Base-by-base conservation (phyloP, 2,329 filamentous ascomycete genomes). In the Penicillium sp. region DNA sequence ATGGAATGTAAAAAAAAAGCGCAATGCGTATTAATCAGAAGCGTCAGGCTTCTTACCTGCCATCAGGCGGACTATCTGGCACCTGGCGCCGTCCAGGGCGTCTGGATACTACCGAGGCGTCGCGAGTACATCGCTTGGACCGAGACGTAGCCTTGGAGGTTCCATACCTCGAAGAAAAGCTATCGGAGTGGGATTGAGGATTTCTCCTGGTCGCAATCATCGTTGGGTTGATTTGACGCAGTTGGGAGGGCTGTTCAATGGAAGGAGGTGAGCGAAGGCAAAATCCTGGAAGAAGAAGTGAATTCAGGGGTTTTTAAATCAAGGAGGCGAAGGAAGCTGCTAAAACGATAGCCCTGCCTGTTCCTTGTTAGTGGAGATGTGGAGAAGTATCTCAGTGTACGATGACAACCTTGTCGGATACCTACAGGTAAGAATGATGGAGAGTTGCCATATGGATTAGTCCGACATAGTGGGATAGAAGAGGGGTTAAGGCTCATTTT, bases 121-220 rank as follows among this genome's bases (percentile, higher is more conserved):
- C 76, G 60, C 72, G 72, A 55, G 73, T 70, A 9, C 73, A 73
- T 23, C 73, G 66, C 58, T 74, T 76, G 38, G 71, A 70, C 48
- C 69, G 74, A 64, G 68, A 74, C 26, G 68, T 75, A 31, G 76
- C 70, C 66, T 81, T 82, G 21, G 72, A 70, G 5, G 79, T 75
- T 52, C 80, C 74, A 67, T 82, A 80, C 66, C 75, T 75, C 55
- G 77, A 72, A 29, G 73, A 74, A 59, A 79, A 74, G 69, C 75
- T 79, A 21, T 78, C 76, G 23, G 70, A 64, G 47, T 69, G 71
- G 51, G 55, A 48, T 46, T 68, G 66, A 9, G 70, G 69, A 41
- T 68, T 67, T 31, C 71, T 71, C 56, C 64, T 70, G 58, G 64
- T 55, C 57, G 68, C 64, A 26, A 71, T 52, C 66, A 69, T 66